Percentiles rank a stretch among this genome's conserved stretches.
Evolutionary conservation across 345 rosid species (phyloP).

Genomic region (Arabidopsis arenosa): DNA sequence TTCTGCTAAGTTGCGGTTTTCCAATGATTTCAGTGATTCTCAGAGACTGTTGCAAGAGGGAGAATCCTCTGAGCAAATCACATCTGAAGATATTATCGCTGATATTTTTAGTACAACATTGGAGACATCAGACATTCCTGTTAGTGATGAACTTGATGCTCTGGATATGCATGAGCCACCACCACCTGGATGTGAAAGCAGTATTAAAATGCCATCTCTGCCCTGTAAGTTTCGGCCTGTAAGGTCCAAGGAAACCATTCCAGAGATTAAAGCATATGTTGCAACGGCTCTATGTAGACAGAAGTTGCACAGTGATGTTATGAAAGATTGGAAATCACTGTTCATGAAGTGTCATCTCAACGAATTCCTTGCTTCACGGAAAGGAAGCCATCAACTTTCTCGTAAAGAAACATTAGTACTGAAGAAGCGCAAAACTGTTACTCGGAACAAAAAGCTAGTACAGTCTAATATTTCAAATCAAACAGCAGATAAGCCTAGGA

Average conservation of each 20-base stretch:
- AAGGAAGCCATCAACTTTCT: constrained; percentile 58
- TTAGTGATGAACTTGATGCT: constrained; percentile 47
- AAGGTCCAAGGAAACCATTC: constrained; percentile 46
- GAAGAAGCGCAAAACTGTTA: constrained; percentile 52
- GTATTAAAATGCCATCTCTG: constrained; percentile 45
- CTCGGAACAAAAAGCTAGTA: constrained; percentile 40
- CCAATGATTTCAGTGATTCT: constrained; percentile 37
- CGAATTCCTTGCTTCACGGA: constrained; percentile 51
- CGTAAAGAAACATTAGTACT: constrained; percentile 56
- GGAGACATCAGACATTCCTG: constrained; percentile 45
- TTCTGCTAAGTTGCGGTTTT: constrained; percentile 29
- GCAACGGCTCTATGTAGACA: constrained; percentile 79
- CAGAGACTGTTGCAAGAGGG: constrained; percentile 41
- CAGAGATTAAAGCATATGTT: constrained; percentile 62
- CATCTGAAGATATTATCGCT: constrained; percentile 48
- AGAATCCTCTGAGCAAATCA: constrained; percentile 38
- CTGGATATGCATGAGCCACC: constrained; percentile 59
- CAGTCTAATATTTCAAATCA: constrained; percentile 38
- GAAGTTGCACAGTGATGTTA: constrained; percentile 73
- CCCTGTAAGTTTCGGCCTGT: constrained; percentile 52
- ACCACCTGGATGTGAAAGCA: constrained; percentile 74
- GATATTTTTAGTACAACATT: constrained; percentile 53
- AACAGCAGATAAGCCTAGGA: constrained; percentile 49
- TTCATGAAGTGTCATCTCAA: constrained; percentile 52
- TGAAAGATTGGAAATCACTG: constrained; percentile 64